These are phyloP conservation scores for Sugiyamaella xylanicola DNA, from an alignment of 1,139 yeast species.

Conservation along the genomic window DNA sequence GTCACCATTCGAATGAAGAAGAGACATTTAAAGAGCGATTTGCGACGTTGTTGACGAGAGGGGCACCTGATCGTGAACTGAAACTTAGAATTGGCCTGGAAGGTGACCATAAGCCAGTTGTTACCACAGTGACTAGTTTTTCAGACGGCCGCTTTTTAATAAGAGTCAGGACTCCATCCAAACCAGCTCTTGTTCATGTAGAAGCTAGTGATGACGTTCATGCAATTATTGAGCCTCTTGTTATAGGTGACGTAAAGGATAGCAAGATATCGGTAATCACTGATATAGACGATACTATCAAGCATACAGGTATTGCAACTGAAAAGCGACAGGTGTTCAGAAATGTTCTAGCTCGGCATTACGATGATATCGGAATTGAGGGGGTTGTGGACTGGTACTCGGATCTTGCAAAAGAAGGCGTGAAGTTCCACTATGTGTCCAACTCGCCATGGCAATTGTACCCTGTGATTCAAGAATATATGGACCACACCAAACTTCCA, in stretches of 20 bases:
- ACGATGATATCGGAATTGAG: conserved; percentile 66
- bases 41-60: conserved; percentile 35
- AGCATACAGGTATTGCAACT: conserved; percentile 85
- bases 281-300: conserved; percentile 94
- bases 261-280: conserved; percentile 75
- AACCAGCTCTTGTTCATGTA: conserved; percentile 33
- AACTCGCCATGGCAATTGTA: conserved; percentile 93
- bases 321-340: conserved; percentile 81
- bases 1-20: conserved; percentile 27
- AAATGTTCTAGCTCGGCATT: conserved; percentile 70
- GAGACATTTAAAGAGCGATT: conserved; percentile 30
- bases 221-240: conserved; percentile 25
- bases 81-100: conserved; percentile 26
- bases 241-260: conserved; percentile 33
- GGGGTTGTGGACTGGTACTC: conserved; percentile 75
- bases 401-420: conserved; percentile 44
- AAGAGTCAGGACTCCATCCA: conserved; percentile 36
- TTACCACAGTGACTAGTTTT: conserved; percentile 33
- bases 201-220: conserved; percentile 30
- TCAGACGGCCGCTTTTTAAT: conserved; percentile 44
- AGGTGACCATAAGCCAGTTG: conserved; percentile 13
- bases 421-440: conserved; percentile 85
- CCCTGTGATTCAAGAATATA: conserved; percentile 62
- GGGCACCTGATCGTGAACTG: conserved; percentile 33
- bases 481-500: conserved; percentile 62